Base-by-base conservation (phyloP, 225 moss, liverwort and hornwort species). In the Sphagnum contortum region DNA sequence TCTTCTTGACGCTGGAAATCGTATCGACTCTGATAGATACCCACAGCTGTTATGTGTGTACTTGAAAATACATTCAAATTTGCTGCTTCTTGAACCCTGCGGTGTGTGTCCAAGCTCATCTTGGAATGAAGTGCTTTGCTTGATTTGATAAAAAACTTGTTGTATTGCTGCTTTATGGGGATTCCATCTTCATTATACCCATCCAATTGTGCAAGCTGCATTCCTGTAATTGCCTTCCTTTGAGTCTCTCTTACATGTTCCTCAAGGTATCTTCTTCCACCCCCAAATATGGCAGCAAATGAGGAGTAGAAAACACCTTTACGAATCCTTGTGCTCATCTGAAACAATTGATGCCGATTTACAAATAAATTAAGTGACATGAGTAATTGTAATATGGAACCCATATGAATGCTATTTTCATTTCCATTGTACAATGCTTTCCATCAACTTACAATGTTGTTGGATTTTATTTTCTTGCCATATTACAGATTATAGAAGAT, bases 221-320 rank as follows among this genome's bases (percentile, higher is more conserved):
- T 75, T 0, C 91, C 77, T 0, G 60, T 86, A 2, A 91, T 64
- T 61, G 86, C 73, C 51, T 75, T 49, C 3, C 51, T 50, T 0
- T 74, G 58, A 0, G 73, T 82, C 65, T 88, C 76, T 44, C 62
- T 74, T 3, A 88, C 83, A 3, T 78, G 68, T 58, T 91, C 89
- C 48, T 94, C 89, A 47, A 91, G 68, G 55, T 88, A 79, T 59
- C 79, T 89, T 13, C 69, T 44, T 13, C 84, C 82, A 63, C 77
- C 74, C 50, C 86, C 87, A 66, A 81, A 86, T 50, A 89, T 81
- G 8, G 87, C 77, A 57, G 82, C 79, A 49, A 83, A 66, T 0
- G 83, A 83, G 12, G 89, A 91, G 68, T 87, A 85, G 73, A 87
- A 88, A 7, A 75, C 78, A 48, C 91, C 89, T 56, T 91, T 94